Percentiles rank a stretch among this genome's conserved stretches.
Conservation (phyloP, 2,329 filamentous ascomycete species). For the Sclerotinia glacialis region DNA sequence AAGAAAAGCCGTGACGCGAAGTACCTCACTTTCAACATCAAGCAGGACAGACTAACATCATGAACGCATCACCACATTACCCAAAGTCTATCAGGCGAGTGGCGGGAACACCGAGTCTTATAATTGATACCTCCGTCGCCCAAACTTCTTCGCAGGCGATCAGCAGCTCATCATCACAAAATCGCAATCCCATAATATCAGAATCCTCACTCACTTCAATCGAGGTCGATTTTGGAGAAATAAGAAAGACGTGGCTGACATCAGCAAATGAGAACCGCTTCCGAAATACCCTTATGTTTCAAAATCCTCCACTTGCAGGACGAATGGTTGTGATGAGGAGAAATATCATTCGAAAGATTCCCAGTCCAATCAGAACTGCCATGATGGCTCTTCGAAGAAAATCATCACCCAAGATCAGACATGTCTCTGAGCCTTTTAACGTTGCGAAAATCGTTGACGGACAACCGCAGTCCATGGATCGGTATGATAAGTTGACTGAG, state of each 20-base stretch:
- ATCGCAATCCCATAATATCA: no score
- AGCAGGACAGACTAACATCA: background rate
- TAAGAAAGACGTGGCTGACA: background rate
- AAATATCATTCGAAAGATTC: background rate
- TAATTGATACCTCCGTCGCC: background rate
- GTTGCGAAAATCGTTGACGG: background rate
- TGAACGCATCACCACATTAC: background rate
- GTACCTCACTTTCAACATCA: background rate
- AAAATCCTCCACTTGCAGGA: background rate
- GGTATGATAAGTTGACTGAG: background rate
- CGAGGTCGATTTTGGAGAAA: background rate
- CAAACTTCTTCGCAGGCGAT: background rate
- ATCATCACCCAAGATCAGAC: background rate
- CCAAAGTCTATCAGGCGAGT: background rate
- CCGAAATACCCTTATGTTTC: background rate
- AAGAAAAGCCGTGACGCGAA: background rate
- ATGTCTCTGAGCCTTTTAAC: background rate
- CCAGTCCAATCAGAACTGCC: background rate
- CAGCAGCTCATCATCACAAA: no score
- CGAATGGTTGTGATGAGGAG: background rate
- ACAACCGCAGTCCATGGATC: background rate
- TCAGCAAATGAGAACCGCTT: background rate
- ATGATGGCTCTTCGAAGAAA: background rate
- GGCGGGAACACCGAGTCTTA: background rate
- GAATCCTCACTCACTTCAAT: background rate